Evolutionary conservation across 1,284 basidiomycete species (phyloP).

Genomic region (Puccinia coronata): DNA sequence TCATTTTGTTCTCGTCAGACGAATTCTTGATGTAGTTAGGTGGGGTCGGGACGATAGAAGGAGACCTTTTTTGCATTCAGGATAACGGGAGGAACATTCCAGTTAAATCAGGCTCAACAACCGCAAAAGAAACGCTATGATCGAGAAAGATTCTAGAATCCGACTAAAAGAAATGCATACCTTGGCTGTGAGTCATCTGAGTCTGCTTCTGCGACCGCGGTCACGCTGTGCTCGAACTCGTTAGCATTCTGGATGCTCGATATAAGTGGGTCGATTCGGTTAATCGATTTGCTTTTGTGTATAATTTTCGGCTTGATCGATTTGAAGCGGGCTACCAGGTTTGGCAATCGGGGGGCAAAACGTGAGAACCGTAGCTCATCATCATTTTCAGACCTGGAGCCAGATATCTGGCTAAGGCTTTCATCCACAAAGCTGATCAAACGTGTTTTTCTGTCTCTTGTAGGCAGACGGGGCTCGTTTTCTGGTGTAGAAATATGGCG

Average conservation of each 20-base stretch:
- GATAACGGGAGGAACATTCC: not conserved
- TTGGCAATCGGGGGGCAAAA: not conserved
- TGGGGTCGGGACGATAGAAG: slow-evolving; percentile 21
- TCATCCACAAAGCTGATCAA: slow-evolving; percentile 10
- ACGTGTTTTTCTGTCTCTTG: not conserved
- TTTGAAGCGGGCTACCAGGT: slow-evolving; percentile 1
- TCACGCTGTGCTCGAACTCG: not conserved
- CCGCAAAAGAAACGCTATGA: too few relatives aligned
- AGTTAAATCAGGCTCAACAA: not conserved
- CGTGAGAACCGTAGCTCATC: not conserved
- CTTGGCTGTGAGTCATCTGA: not conserved
- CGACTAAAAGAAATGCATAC: too few relatives aligned
- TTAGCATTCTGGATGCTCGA: not conserved
- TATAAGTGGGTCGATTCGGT: not conserved
- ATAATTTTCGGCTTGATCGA: not conserved
- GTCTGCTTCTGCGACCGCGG: not conserved
- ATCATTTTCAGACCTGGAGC: not conserved
- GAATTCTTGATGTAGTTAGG: slow-evolving; percentile 7
- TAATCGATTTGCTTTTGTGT: not conserved
- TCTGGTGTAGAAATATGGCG: not conserved
- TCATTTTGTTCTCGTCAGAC: not conserved
- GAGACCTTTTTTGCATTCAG: slow-evolving; percentile 7
- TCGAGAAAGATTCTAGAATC: too few relatives aligned
- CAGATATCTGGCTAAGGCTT: not conserved
- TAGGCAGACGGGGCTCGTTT: not conserved